Percentiles rank a stretch among this genome's conserved stretches.
Conservation (phyloP, 2,329 filamentous ascomycete species). For the Sporothrix inflata region DNA sequence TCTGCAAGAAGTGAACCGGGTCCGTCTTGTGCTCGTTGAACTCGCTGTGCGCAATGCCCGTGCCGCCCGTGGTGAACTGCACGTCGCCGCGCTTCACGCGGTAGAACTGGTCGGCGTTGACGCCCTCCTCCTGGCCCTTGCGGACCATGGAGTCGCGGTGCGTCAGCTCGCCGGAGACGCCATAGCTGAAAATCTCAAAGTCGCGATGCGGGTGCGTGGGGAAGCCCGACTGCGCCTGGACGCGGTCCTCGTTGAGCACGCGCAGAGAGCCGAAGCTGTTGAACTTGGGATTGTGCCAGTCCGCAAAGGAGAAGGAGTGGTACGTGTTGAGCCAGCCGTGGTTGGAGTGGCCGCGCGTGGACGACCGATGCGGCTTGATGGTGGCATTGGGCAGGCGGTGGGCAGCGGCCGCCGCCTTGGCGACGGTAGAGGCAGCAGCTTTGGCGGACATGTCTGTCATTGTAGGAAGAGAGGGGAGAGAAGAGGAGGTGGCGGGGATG, state of each 20-base stretch:
- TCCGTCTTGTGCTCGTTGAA: constrained; percentile 74
- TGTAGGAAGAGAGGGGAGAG: background rate
- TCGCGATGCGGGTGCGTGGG: constrained; percentile 84
- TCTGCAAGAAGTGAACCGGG: constrained; percentile 83
- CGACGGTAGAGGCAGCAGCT: constrained; percentile 35
- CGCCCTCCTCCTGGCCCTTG: constrained; percentile 63
- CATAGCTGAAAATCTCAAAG: constrained; percentile 88
- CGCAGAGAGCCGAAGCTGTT: constrained; percentile 74
- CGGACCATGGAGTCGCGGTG: constrained; percentile 85
- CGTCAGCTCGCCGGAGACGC: constrained; percentile 82
- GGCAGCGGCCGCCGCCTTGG: constrained; percentile 49
- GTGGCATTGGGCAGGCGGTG: constrained; percentile 70
- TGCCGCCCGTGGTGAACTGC: constrained; percentile 88
- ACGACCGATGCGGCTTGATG: constrained; percentile 74
- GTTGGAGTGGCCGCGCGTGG: constrained; percentile 72
- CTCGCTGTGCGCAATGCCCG: constrained; percentile 78
- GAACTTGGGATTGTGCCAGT: constrained; percentile 68
- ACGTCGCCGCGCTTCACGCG: constrained; percentile 79
- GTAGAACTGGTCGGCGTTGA: constrained; percentile 65
- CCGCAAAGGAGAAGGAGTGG: constrained; percentile 83
- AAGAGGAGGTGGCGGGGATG: background rate
- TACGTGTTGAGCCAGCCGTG: constrained; percentile 88
- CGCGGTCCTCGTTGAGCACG: constrained; percentile 88
- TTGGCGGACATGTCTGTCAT: constrained; percentile 30
- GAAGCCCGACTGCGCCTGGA: constrained; percentile 74